A percentile compares a stretch with the other conserved stretches of the same genome.
phyloP scores from a whole-genome alignment of 768 basidiomycete species.

The Tephrocybe sp. region DNA sequence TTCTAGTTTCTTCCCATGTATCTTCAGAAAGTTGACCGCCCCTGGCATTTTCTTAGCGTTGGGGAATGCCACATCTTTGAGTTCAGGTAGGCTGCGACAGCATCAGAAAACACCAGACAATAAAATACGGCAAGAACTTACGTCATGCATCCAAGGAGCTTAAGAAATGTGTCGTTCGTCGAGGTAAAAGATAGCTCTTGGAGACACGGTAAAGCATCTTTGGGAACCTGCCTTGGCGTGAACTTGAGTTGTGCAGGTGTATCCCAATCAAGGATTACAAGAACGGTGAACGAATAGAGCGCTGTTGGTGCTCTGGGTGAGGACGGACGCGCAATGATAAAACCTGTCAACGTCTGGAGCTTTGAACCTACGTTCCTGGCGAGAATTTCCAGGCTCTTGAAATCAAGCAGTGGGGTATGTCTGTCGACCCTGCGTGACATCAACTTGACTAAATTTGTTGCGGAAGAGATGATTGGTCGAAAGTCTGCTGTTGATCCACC shows the following conservation, averaged over 20 bases:
- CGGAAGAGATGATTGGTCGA: background rate
- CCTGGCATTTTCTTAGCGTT: constrained; percentile 1
- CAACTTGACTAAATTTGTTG: constrained; percentile 5
- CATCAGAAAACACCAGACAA: background rate
- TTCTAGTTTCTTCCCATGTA: background rate
- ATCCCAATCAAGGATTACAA: constrained; percentile 6
- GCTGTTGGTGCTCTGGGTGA: background rate
- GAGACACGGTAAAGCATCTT: background rate
- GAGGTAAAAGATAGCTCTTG: background rate
- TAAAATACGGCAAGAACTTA: background rate
- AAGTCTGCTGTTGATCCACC: background rate
- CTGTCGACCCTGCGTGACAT: background rate
- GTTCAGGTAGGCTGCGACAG: background rate
- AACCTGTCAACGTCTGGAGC: constrained; percentile 3
- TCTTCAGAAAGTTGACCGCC: background rate
- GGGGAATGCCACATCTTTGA: constrained; percentile 1
- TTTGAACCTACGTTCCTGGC: background rate
- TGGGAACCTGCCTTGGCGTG: background rate
- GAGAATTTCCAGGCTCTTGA: background rate
- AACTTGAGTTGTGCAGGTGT: background rate
- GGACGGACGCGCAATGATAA: background rate
- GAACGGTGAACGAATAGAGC: constrained; percentile 3
- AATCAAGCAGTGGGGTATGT: background rate
- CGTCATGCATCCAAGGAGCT: constrained; percentile 1
- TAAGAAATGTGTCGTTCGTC: constrained; percentile 2